Evolutionary conservation across 177 flowering plant genomes (phyloP).

Genomic region (Telopea speciosissima): DNA sequence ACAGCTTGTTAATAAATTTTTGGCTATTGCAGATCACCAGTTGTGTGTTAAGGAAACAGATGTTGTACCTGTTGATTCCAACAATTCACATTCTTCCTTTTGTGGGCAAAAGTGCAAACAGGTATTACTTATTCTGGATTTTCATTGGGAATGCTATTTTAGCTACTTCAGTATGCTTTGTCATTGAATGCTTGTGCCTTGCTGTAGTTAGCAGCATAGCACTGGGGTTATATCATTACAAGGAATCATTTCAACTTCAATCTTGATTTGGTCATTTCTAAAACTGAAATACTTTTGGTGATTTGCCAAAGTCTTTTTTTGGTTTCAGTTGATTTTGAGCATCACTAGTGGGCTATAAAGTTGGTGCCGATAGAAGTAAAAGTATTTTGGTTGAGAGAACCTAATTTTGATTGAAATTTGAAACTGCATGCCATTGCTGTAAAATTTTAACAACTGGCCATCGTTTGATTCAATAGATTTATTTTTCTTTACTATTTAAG

Average conservation of each 20-base stretch:
- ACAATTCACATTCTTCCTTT: slow-evolving; percentile 17
- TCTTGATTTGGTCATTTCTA: neutral
- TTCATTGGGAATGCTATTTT: neutral
- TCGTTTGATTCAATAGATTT: too few species aligned
- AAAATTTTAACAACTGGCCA: too few species aligned
- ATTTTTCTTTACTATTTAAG: too few species aligned
- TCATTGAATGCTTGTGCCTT: neutral
- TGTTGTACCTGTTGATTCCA: slow-evolving; percentile 10
- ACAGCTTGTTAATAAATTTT: neutral
- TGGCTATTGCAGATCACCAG: slow-evolving; percentile 25
- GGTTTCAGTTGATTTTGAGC: too few species aligned
- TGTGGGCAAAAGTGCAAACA: slow-evolving; percentile 25
- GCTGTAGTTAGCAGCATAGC: neutral
- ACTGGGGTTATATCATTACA: too few species aligned
- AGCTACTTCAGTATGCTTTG: neutral
- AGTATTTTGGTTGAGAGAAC: neutral
- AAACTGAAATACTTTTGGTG: neutral
- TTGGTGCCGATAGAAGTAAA: too few species aligned
- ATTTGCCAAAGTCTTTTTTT: neutral
- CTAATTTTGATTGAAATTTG: too few species aligned
- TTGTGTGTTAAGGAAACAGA: slow-evolving; percentile 16
- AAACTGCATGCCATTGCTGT: too few species aligned
- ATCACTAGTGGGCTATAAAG: too few species aligned
- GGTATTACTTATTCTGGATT: slow-evolving; percentile 14
- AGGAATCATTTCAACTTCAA: neutral